Percentiles rank a stretch among this genome's conserved stretches.
These are phyloP conservation scores for Phytophthora pistaciae DNA, from an alignment of 352 stramenopile species.

Conservation along the genomic window DNA sequence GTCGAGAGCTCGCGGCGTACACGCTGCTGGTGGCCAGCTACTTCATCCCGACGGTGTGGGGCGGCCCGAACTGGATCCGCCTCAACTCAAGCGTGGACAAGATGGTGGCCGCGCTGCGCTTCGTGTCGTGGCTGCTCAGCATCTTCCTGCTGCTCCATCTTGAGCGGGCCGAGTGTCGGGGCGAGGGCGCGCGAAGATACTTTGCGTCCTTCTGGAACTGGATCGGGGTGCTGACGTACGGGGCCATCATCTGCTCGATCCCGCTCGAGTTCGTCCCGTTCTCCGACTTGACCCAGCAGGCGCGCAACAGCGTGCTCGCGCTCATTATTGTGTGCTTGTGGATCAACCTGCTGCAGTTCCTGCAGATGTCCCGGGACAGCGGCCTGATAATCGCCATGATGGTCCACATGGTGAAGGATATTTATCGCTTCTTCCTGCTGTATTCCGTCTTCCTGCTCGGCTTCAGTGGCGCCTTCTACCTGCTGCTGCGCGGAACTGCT, in stretches of 20 bases:
- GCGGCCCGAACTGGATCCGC: constrained; percentile 57
- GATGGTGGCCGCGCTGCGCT: constrained; percentile 46
- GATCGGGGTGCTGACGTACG: constrained; percentile 63
- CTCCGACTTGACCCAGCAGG: constrained; percentile 31
- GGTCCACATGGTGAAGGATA: constrained; percentile 75
- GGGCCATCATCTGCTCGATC: constrained; percentile 53
- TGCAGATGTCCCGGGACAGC: constrained; percentile 66
- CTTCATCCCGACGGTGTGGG: constrained; percentile 68
- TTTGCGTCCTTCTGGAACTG: constrained; percentile 72
- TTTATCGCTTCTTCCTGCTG: constrained; percentile 74
- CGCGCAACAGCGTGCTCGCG: constrained; percentile 60
- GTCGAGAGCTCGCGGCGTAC: constrained; percentile 59
- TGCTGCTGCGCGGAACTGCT: constrained; percentile 60
- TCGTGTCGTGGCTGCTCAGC: constrained; percentile 60
- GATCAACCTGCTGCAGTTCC: constrained; percentile 77
- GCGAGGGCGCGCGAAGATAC: constrained; percentile 52
- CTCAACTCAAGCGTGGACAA: constrained; percentile 51
- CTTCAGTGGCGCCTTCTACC: constrained; percentile 79
- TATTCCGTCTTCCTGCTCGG: constrained; percentile 79
- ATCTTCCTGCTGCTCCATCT: constrained; percentile 63
- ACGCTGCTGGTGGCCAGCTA: constrained; percentile 57
- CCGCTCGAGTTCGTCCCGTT: constrained; percentile 55
- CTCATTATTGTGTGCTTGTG: constrained; percentile 72
- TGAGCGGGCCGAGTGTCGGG: constrained; percentile 57
- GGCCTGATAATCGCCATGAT: constrained; percentile 84